Evolutionary conservation across 176 grass and related monocot genomes (phyloP).

Genomic region (Coix lacrymajobi): DNA sequence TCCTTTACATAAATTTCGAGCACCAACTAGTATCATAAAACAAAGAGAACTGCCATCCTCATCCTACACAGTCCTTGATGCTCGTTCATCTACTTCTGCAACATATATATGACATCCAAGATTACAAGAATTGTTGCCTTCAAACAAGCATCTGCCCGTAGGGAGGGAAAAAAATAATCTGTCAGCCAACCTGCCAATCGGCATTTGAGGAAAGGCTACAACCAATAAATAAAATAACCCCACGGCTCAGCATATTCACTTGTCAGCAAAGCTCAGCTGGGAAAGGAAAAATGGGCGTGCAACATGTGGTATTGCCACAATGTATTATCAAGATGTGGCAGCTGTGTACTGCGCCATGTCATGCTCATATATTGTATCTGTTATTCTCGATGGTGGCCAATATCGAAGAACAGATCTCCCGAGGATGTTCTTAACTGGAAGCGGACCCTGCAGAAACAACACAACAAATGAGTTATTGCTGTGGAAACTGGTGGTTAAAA

Average conservation of each 20-base stretch:
- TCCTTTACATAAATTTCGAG: background rate
- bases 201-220: constrained; percentile 12
- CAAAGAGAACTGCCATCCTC: constrained; percentile 14
- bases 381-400: constrained; percentile 90
- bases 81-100: background rate
- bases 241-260: constrained; percentile 31
- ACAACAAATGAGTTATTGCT: background rate
- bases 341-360: constrained; percentile 30
- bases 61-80: constrained; percentile 2
- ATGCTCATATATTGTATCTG: constrained; percentile 76
- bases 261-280: constrained; percentile 14
- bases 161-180: constrained; percentile 17
- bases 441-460: constrained; percentile 59
- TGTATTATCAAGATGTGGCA: constrained; percentile 35
- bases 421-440: constrained; percentile 89
- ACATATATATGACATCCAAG: background rate
- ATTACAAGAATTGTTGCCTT: constrained; percentile 27
- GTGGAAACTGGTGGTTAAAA: background rate
- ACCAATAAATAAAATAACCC: constrained; percentile 30
- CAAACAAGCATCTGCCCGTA: constrained; percentile 26
- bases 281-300: constrained; percentile 4
- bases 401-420: constrained; percentile 89
- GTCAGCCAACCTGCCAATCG: constrained; percentile 26
- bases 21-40: background rate
- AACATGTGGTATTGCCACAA: constrained; percentile 6